Conservation (phyloP, 768 basidiomycete species). For the Rhodotorula kratochvilovae region DNA sequence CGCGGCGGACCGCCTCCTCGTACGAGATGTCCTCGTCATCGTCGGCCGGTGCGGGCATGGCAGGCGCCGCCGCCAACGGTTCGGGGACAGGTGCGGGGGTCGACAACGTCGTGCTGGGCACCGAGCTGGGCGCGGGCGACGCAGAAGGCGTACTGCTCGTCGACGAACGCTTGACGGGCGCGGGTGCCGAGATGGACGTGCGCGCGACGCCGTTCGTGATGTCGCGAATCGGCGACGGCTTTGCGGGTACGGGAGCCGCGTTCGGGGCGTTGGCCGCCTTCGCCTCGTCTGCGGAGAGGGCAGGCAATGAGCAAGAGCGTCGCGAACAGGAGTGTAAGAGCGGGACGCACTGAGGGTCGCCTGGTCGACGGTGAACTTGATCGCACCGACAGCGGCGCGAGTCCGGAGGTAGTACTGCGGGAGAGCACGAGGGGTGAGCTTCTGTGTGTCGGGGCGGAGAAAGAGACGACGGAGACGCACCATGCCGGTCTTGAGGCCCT, state of each 20-base stretch:
- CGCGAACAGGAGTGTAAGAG: neutral
- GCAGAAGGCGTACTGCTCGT: conserved; percentile 17
- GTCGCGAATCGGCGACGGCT: conserved; percentile 25
- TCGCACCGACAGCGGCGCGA: conserved; percentile 86
- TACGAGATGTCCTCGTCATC: conserved; percentile 50
- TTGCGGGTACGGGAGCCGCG: neutral
- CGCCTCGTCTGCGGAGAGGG: conserved; percentile 43
- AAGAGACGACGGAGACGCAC: neutral
- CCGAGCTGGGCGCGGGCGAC: conserved; percentile 35
- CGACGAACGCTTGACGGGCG: conserved; percentile 9
- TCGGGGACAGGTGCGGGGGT: conserved; percentile 27
- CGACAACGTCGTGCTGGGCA: neutral
- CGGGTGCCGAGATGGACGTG: conserved; percentile 26
- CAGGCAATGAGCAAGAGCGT: neutral
- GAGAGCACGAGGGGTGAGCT: neutral
- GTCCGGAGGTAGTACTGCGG: conserved; percentile 73
- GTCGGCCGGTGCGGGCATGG: conserved; percentile 20
- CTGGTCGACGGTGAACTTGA: conserved; percentile 83
- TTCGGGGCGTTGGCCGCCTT: conserved; percentile 37
- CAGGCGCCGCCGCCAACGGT: conserved; percentile 54
- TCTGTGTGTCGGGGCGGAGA: neutral
- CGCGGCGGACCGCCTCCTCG: conserved; percentile 66
- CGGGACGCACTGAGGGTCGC: conserved; percentile 36
- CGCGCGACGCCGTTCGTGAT: conserved; percentile 43
- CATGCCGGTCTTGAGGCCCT: conserved; percentile 98